Evolutionary conservation across 345 rosid species (phyloP).

Genomic region (Aquilaria malaccensis): DNA sequence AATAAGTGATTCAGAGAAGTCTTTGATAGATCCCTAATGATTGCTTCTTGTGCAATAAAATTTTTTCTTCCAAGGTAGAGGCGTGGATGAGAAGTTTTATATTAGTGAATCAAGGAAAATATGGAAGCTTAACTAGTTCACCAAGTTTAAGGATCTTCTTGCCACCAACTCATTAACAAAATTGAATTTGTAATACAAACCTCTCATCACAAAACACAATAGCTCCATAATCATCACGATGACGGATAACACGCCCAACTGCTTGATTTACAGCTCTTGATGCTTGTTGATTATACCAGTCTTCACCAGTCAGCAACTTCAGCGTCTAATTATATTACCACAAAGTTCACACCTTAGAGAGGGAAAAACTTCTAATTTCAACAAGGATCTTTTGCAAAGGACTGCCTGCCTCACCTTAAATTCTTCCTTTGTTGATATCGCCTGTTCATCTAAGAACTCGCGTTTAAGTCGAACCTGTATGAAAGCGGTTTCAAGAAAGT

Average conservation of each 20-base stretch:
- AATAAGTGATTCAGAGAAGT: no score
- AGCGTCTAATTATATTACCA: conserved; percentile 17
- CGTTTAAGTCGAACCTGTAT: conserved; percentile 86
- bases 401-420: conserved; percentile 33
- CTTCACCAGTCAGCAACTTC: conserved; percentile 60
- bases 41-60: no score
- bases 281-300: conserved; percentile 92
- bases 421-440: conserved; percentile 27
- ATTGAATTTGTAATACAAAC: conserved; percentile 23
- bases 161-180: no score
- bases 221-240: conserved; percentile 89
- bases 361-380: conserved; percentile 9
- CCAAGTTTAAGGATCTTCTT: no score
- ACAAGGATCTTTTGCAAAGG: conserved; percentile 15
- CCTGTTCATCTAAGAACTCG: conserved; percentile 67
- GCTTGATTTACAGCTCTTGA: conserved; percentile 96
- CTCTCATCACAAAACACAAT: conserved; percentile 92
- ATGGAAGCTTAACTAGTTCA: no score
- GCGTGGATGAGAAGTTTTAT: no score
- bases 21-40: no score
- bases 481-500: background rate
- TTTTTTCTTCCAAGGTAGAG: no score
- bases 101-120: no score
- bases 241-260: conserved; percentile 95
- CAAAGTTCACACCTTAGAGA: background rate